These are phyloP conservation scores for Teratosphaeriaceae sp. DNA, from an alignment of 2,329 filamentous ascomycete genomes.

Conservation along the genomic window DNA sequence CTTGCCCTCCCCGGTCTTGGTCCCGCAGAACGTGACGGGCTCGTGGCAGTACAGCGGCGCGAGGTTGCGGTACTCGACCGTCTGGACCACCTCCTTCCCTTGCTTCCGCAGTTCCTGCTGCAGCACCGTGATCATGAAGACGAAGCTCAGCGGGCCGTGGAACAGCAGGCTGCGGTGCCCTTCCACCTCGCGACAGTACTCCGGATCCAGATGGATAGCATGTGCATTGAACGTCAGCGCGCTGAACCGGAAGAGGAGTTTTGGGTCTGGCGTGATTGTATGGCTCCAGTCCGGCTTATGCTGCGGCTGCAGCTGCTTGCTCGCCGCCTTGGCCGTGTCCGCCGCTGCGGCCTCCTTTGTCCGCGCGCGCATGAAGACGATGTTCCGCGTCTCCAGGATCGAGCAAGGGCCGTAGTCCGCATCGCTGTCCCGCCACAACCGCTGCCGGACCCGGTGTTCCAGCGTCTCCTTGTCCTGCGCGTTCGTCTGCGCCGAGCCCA, in stretches of 20 bases:
- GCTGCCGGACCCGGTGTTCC: conserved; percentile 32
- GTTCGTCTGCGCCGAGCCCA: conserved; percentile 33
- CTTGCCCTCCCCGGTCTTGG: conserved; percentile 38
- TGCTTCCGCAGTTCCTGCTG: conserved; percentile 43
- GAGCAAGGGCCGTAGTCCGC: conserved; percentile 36
- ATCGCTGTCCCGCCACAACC: conserved; percentile 39
- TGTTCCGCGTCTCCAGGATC: conserved; percentile 52
- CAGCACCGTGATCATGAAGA: conserved; percentile 66
- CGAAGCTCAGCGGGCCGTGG: conserved; percentile 77
- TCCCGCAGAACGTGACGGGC: conserved; percentile 62
- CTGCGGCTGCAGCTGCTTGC: conserved; percentile 41
- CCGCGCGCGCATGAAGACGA: conserved; percentile 57
- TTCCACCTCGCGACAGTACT: conserved; percentile 64
- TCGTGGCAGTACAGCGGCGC: conserved; percentile 73
- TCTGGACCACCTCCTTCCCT: conserved; percentile 39
- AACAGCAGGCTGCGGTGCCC: conserved; percentile 70
- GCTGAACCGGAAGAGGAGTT: conserved; percentile 82
- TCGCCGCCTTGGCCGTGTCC: conserved; percentile 22
- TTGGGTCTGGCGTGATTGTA: conserved; percentile 57
- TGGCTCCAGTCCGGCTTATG: conserved; percentile 50
- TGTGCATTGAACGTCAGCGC: conserved; percentile 91
- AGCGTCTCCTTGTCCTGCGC: conserved; percentile 21
- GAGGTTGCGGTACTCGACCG: conserved; percentile 72
- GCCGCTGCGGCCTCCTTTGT: conserved; percentile 32
- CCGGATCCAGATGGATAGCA: conserved; percentile 73